These are phyloP conservation scores for Daldinia caldariorum DNA, from an alignment of 495 filamentous ascomycete genomes.

Conservation along the genomic window DNA sequence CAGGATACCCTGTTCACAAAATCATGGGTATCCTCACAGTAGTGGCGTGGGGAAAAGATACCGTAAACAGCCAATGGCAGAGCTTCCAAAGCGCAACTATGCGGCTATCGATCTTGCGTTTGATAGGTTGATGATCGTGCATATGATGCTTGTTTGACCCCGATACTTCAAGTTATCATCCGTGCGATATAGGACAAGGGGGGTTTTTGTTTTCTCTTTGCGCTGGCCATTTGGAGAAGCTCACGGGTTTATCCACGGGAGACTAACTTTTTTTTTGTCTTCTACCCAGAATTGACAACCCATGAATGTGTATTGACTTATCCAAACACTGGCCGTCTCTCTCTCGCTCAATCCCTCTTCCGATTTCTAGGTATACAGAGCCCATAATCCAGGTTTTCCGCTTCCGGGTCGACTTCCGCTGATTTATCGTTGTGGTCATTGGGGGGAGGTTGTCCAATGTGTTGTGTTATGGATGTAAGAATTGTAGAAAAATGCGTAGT, in stretches of 20 bases:
- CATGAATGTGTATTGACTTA: slow-evolving; percentile 16
- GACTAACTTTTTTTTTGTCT: slow-evolving; percentile 9
- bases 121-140: slow-evolving; percentile 48
- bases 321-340: slow-evolving; percentile 27
- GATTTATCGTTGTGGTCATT: slow-evolving; percentile 11
- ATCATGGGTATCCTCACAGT: slow-evolving; percentile 30
- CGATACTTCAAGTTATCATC: slow-evolving; percentile 29
- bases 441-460: slow-evolving; percentile 13
- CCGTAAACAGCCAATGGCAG: slow-evolving; percentile 40
- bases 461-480: slow-evolving; percentile 10
- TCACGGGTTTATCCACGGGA: slow-evolving; percentile 10
- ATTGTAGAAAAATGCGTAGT: slow-evolving; percentile 24
- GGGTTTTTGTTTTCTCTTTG: not conserved
- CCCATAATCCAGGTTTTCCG: slow-evolving; percentile 23
- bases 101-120: slow-evolving; percentile 45
- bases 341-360: slow-evolving; percentile 26
- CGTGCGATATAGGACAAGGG: slow-evolving; percentile 29
- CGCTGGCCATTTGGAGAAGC: slow-evolving; percentile 21
- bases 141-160: slow-evolving; percentile 44
- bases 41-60: slow-evolving; percentile 44
- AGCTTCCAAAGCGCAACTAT: slow-evolving; percentile 40
- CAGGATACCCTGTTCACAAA: slow-evolving; percentile 30
- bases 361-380: slow-evolving; percentile 25
- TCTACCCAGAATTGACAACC: slow-evolving; percentile 17
- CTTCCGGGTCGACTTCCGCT: slow-evolving; percentile 26